Evolutionary conservation across 345 rosid genomes (phyloP).

Genomic region (Ceriops tagal): DNA sequence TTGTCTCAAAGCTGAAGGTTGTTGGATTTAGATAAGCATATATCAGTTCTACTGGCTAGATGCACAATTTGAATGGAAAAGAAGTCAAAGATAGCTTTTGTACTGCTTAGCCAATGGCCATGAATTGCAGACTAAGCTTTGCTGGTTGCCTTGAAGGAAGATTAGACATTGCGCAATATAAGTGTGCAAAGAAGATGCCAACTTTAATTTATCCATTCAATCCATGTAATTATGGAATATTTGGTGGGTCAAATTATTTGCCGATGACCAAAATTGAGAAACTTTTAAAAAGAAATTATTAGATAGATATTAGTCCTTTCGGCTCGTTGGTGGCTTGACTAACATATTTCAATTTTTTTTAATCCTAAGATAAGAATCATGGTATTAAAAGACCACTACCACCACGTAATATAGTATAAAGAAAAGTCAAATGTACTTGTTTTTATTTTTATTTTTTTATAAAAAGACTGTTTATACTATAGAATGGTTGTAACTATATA

Average conservation of each 20-base stretch:
- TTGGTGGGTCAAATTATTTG: conserved; percentile 19
- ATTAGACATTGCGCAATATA: no score
- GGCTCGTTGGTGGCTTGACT: no score
- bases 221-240: conserved; percentile 3
- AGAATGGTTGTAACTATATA: no score
- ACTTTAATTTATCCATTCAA: neutral
- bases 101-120: neutral
- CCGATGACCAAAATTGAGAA: conserved; percentile 1
- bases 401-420: fast-evolving
- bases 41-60: no score
- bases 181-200: neutral
- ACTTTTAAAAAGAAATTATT: conserved; percentile 14
- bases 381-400: no score
- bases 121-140: neutral
- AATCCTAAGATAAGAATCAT: no score
- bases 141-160: neutral
- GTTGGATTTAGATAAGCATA: no score
- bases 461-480: no score
- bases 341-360: no score
- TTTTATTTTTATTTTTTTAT: no score
- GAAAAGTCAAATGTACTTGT: no score
- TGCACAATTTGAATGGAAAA: neutral
- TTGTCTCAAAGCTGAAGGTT: no score
- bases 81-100: neutral
- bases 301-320: neutral